Evolutionary conservation across 306 rosid genomes (phyloP).

Genomic region (Fragaria ananassa): DNA sequence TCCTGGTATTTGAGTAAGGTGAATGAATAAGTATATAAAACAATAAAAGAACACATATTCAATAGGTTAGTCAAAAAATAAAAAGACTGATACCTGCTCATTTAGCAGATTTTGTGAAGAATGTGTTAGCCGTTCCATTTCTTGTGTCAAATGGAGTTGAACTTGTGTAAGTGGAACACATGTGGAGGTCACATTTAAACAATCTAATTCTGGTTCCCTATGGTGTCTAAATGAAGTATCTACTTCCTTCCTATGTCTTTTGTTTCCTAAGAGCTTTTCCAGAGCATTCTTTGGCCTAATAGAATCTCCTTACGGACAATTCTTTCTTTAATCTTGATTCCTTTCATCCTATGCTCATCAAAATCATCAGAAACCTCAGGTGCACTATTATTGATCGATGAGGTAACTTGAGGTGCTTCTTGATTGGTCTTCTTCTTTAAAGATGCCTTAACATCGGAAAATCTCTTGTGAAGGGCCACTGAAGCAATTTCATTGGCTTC

Average conservation of each 20-base stretch:
- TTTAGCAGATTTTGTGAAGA: background rate
- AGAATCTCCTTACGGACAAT: background rate
- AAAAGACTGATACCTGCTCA: background rate
- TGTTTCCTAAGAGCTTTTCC: background rate
- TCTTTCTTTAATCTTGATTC: background rate
- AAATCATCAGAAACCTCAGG: background rate
- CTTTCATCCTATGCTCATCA: background rate
- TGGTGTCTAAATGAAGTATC: background rate
- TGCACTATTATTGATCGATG: background rate
- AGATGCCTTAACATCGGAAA: background rate
- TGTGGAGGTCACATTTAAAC: background rate
- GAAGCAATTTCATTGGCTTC: background rate
- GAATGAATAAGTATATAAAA: background rate
- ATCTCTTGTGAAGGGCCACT: background rate
- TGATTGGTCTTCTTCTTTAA: background rate
- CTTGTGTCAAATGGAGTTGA: background rate
- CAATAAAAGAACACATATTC: background rate
- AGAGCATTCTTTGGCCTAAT: background rate
- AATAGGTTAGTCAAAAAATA: background rate
- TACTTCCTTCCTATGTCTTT: background rate
- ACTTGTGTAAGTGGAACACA: background rate
- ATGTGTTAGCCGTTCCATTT: background rate
- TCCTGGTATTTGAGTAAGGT: background rate
- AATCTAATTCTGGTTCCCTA: background rate
- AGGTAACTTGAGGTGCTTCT: background rate